Percentiles rank a stretch among this genome's conserved stretches.
Conservation (phyloP, 1,284 basidiomycete genomes). For the Pseudozyma thailandica region DNA sequence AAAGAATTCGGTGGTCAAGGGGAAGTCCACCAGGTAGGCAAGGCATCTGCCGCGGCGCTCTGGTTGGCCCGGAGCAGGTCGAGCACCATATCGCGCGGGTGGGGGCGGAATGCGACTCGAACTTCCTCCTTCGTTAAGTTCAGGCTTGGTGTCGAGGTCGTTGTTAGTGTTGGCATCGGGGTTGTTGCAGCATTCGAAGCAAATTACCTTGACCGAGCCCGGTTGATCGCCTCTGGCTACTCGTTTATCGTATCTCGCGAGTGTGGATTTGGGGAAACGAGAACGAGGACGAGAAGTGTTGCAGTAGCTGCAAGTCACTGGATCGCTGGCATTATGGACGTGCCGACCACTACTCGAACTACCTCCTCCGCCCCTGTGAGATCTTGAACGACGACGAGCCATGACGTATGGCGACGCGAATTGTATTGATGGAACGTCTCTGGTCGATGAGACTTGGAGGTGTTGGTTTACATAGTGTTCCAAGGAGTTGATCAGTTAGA, state of each 20-base stretch:
- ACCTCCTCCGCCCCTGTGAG: not conserved
- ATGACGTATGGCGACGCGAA: conserved; percentile 23
- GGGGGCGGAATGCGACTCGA: no score
- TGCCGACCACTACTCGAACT: not conserved
- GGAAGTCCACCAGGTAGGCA: conserved; percentile 13
- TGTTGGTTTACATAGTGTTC: no score
- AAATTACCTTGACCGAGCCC: conserved; percentile 3
- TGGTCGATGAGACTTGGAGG: no score
- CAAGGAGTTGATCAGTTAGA: no score
- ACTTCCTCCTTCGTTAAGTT: not conserved
- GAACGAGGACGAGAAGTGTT: not conserved
- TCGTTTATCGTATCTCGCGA: conserved; percentile 6
- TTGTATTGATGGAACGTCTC: no score
- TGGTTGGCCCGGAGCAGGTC: not conserved
- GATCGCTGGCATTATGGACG: not conserved
- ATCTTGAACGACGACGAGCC: conserved; percentile 5
- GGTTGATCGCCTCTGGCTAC: conserved; percentile 2
- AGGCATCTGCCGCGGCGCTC: conserved; percentile 6
- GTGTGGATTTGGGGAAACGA: conserved; percentile 5
- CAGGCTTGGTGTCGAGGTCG: not conserved
- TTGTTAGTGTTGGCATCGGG: not conserved
- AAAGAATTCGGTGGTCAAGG: conserved; percentile 10
- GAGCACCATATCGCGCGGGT: not conserved
- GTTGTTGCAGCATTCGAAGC: conserved; percentile 9
- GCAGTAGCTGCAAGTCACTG: conserved; percentile 10